Evolutionary conservation across 2,329 filamentous ascomycete genomes (phyloP), one percentile per base, ranked within the genome.

Genomic region (Ceratocystis colombiana): DNA sequence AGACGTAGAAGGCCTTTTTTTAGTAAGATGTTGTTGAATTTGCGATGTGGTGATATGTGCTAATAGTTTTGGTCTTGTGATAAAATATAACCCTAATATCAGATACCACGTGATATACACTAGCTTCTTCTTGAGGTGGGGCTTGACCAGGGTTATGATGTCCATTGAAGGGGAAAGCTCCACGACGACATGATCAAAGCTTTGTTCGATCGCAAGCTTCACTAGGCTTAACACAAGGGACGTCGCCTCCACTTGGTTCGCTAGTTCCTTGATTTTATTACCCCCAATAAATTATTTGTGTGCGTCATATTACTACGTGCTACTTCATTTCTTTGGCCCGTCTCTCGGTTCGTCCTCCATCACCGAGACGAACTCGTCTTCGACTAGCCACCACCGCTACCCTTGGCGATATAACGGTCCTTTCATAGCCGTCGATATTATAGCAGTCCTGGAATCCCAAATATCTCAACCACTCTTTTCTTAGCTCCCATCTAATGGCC

Each of bases 171-270:
- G n/a, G 0, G 50, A 17, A 53, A 55, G 20, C 50, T 55, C 50
- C 50, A 55, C 50, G 50, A 55, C 50, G 50, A 55, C 50, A 55
- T 55, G 50, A 55, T 55, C 50, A 55, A 55, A 25, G 50, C 50
- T 53, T 53, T 28, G 25, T 22, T 22, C 20, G 20, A 55, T 41
- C 37, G 15, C 50, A 28, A 55, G 22, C 50, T 55, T 55, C 50
- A 55, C 50, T 7, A 25, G 10, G 22, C 20, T 1, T 25, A 28
- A 55, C 50, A 15, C 20, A 22, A 25, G 12, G 2, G 5, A 55
- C 12, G 25, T 25, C 25, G 10, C 28, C 5, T 20, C 50, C 25
- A 25, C n/a, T 15, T 55, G 12, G 3, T 12, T 22, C 3, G 10
- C 6, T 55, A 5, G 22, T 12, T 55, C 25, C 50, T 55, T 28